Percentiles rank a stretch among this genome's conserved stretches.
Evolutionary conservation across 2,329 filamentous ascomycete species (phyloP).

Genomic region (Penicillium sp.): DNA sequence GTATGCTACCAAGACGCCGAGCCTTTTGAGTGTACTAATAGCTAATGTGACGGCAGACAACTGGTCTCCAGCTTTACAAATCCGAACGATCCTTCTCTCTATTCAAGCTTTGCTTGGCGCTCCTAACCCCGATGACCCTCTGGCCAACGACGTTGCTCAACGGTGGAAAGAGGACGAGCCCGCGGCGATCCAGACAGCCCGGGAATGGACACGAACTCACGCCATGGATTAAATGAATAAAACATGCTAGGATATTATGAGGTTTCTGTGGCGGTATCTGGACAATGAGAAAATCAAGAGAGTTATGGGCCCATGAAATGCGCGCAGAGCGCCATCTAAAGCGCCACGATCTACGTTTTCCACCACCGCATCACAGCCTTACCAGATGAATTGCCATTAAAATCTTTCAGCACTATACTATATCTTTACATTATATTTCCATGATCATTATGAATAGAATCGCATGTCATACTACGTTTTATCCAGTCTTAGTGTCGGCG

Average conservation of each 20-base stretch:
- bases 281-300: neutral
- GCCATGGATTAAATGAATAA: conserved; percentile 52
- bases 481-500: neutral
- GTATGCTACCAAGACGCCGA: conserved; percentile 48
- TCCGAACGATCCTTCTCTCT: conserved; percentile 95
- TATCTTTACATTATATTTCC: conserved; percentile 6
- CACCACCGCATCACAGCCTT: neutral
- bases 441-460: conserved; percentile 10
- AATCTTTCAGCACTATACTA: neutral
- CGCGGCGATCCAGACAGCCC: conserved; percentile 85
- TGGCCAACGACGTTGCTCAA: conserved; percentile 96
- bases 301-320: conserved; percentile 1
- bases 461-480: neutral
- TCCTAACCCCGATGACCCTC: conserved; percentile 96
- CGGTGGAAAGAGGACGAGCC: conserved; percentile 96
- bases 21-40: conserved; percentile 9
- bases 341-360: neutral
- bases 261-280: conserved; percentile 2
- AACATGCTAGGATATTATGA: conserved; percentile 14
- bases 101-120: conserved; percentile 95
- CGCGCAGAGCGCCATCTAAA: neutral
- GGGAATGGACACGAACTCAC: conserved; percentile 85
- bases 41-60: conserved; percentile 62
- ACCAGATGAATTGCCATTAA: neutral
- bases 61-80: conserved; percentile 97